These are phyloP conservation scores for Mucuna pruriens DNA, from an alignment of 306 rosid genomes.

Conservation along the genomic window DNA sequence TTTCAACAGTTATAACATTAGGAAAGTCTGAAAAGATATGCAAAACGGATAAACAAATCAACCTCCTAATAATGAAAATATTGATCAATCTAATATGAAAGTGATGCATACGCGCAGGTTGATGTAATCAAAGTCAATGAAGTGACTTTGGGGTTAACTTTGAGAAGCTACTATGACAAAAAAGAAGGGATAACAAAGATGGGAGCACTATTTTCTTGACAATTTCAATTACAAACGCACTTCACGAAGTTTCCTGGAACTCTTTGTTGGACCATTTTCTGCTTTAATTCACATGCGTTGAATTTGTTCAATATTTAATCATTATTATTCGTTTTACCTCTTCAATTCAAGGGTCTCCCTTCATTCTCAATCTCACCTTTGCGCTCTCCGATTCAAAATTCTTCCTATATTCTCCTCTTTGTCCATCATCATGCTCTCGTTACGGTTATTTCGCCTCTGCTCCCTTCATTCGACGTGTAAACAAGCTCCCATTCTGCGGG, in stretches of 20 bases:
- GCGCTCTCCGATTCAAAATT: not conserved
- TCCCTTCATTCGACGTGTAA: not conserved
- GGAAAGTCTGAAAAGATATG: not conserved
- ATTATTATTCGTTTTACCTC: not conserved
- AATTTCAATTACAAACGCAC: not conserved
- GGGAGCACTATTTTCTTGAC: not conserved
- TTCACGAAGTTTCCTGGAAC: slow-evolving; percentile 4
- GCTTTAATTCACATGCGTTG: not conserved
- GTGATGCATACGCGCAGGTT: slow-evolving; percentile 24
- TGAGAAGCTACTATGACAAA: not conserved
- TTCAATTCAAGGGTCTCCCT: not conserved
- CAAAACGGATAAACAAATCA: not conserved
- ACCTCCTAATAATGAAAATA: not conserved
- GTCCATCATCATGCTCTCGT: slow-evolving; percentile 24
- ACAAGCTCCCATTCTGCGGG: slow-evolving; percentile 2
- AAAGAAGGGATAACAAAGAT: not conserved
- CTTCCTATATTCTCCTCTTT: not conserved
- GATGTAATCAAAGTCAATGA: slow-evolving; percentile 33
- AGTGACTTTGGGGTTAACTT: not conserved
- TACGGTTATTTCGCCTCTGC: slow-evolving; percentile 26
- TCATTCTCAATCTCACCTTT: not conserved
- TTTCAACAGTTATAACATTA: no score
- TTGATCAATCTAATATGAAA: not conserved
- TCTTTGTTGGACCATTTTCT: not conserved
- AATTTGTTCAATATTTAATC: not conserved